phyloP scores from a whole-genome alignment of 139 green algal species.

The Edaphochlamys debaryana region DNA sequence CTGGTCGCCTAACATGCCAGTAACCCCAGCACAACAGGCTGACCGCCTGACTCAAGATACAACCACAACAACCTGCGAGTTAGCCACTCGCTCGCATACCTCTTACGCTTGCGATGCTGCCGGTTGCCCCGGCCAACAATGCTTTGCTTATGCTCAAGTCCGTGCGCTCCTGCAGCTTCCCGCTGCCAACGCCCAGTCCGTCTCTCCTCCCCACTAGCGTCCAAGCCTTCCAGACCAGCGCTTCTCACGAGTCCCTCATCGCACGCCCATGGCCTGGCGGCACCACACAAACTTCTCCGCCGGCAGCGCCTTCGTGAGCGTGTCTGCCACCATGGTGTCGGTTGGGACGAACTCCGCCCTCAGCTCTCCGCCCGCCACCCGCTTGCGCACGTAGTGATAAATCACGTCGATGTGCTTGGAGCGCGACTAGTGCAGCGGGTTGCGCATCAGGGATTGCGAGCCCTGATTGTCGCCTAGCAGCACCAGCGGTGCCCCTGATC shows the following conservation, averaged over 20 bases:
- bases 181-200: not conserved
- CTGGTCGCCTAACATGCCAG: too few species aligned
- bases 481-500: not conserved
- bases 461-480: conserved; percentile 58
- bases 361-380: conserved; percentile 26
- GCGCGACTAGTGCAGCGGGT: conserved; percentile 29
- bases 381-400: conserved; percentile 50
- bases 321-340: conserved; percentile 42
- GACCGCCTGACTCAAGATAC: too few species aligned
- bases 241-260: not conserved
- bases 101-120: too few species aligned
- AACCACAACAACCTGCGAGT: too few species aligned
- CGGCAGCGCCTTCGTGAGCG: conserved; percentile 48
- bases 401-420: conserved; percentile 63
- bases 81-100: too few species aligned
- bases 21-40: too few species aligned
- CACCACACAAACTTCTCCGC: conserved; percentile 18
- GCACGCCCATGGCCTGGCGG: conserved; percentile 24
- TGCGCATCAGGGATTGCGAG: conserved; percentile 42
- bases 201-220: not conserved
- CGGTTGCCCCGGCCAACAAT: too few species aligned
- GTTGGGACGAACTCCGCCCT: conserved; percentile 33
- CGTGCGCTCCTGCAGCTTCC: not conserved
- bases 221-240: not conserved
- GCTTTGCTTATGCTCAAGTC: too few species aligned